A percentile compares a stretch with the other conserved stretches of the same genome.
phyloP scores from a whole-genome alignment of 768 basidiomycete genomes.

The Candolleomyces eurysporus region DNA sequence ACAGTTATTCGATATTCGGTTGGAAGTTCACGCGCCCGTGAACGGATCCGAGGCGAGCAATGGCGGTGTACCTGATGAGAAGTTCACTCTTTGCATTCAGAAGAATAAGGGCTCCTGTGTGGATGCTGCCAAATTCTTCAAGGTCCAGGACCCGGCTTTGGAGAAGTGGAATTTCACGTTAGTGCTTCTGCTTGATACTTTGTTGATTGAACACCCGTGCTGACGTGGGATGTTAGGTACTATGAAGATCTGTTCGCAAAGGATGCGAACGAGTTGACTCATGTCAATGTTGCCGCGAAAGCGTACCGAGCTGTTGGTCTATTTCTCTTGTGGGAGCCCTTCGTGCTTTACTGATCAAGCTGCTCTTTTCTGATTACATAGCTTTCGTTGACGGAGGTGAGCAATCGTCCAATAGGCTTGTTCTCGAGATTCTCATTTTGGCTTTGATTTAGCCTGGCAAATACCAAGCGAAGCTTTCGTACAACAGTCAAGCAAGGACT shows the following conservation, averaged over 20 bases:
- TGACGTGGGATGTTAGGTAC: slow-evolving; percentile 24
- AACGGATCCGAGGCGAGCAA: slow-evolving; percentile 36
- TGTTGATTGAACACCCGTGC: not conserved
- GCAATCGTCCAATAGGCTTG: not conserved
- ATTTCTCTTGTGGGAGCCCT: not conserved
- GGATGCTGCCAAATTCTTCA: slow-evolving; percentile 36
- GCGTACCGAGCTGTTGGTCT: slow-evolving; percentile 38
- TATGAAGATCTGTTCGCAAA: slow-evolving; percentile 43
- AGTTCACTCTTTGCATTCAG: slow-evolving; percentile 39
- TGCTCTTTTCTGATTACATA: slow-evolving; percentile 18
- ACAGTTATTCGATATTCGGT: slow-evolving; percentile 41
- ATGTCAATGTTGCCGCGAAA: slow-evolving; percentile 42
- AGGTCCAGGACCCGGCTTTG: slow-evolving; percentile 26
- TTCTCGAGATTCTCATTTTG: not conserved
- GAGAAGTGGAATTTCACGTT: slow-evolving; percentile 43
- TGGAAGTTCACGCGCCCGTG: slow-evolving; percentile 43
- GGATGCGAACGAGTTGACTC: slow-evolving; percentile 29
- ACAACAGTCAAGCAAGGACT: slow-evolving; percentile 32
- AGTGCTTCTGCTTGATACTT: slow-evolving; percentile 10
- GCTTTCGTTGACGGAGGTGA: slow-evolving; percentile 24
- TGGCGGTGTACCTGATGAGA: slow-evolving; percentile 34
- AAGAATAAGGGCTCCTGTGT: slow-evolving; percentile 28
- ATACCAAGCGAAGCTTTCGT: slow-evolving; percentile 37
- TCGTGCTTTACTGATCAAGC: not conserved
- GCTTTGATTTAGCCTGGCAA: slow-evolving; percentile 29